Evolutionary conservation across 352 stramenopile species (phyloP), one percentile per base, ranked within the genome.

Genomic region (Saprolegnia diclina): DNA sequence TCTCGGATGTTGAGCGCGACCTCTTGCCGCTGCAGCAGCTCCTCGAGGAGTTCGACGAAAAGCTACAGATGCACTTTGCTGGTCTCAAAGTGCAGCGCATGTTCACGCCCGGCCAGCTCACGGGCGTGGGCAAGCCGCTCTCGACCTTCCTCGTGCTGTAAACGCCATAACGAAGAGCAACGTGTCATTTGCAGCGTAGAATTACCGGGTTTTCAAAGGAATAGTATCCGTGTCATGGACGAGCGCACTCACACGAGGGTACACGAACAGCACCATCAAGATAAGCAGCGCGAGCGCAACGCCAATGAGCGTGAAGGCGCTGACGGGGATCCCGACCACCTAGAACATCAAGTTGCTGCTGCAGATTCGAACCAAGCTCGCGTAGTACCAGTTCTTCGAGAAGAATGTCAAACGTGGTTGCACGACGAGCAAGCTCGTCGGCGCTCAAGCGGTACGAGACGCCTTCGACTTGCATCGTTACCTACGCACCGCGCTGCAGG

Each of bases 81-180:
- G 80, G 76, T n/a, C 71, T 93, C 68, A 89, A 89, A 44, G 67
- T 89, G 0, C 79, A 93, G 66, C 78, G 85, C 40, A 71, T 65
- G 52, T 64, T 65, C 44, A 45, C 52, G 13, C 24, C 37, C 19
- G 22, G 46, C 22, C 44, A 45, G 44, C 29, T 42, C 13, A n/a
- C 42, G 1, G 32, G 46, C 24, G 4, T 38, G 11, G 40, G 26
- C 32, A n/a, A 50, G 29, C 18, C 64, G 32, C 42, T 71, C 26
- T 66, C 65, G 5, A 38, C 45, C 13, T 66, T 71, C 24, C 65
- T 71, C 56, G 11, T 56, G 9, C 22, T 71, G 19, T 71, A 71
- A 71, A 32, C n/a, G n/a, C n/a, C n/a, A n/a, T n/a, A 48, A n/a
- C 42, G 1, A 14, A 48, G 10, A n/a, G 11, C 13, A 11, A 48